Conservation (phyloP, 2,329 filamentous ascomycete species). For the Cladobotryum mycophilum region DNA sequence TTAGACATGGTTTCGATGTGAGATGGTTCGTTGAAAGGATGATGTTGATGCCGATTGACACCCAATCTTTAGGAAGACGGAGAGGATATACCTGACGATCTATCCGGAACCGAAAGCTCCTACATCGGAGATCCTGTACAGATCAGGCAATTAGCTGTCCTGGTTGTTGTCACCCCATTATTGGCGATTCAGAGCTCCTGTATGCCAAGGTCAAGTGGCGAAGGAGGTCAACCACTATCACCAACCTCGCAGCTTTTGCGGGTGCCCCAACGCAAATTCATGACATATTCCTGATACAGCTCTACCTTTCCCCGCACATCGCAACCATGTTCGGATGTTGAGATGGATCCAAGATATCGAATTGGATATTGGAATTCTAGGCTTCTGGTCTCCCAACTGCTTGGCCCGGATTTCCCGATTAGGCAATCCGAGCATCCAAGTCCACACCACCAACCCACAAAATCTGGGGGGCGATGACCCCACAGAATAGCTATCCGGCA, state of each 20-base stretch:
- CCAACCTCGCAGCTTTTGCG: not conserved
- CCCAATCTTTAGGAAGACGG: not conserved
- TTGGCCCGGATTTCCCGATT: conserved; percentile 16
- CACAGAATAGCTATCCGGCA: not conserved
- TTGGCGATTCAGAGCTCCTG: not conserved
- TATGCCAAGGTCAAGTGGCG: not conserved
- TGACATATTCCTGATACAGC: not conserved
- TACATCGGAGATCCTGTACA: conserved; percentile 6
- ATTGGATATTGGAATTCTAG: conserved; percentile 2
- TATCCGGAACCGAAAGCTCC: not conserved
- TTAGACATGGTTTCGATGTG: conserved; percentile 38
- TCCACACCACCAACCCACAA: not conserved
- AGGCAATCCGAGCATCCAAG: conserved; percentile 11
- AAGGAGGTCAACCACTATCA: not conserved
- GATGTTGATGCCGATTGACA: not conserved
- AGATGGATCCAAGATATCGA: conserved; percentile 6
- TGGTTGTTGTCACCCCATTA: conserved; percentile 1
- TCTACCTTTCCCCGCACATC: conserved; percentile 3
- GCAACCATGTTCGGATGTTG: not conserved
- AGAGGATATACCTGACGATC: conserved; percentile 4
- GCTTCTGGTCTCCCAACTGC: conserved; percentile 3
- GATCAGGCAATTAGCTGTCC: conserved; percentile 4
- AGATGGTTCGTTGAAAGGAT: not conserved
- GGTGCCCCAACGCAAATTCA: not conserved
- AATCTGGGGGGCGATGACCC: conserved; percentile 1